Evolutionary conservation across 306 rosid species (phyloP).

Genomic region (Pueraria montana): DNA sequence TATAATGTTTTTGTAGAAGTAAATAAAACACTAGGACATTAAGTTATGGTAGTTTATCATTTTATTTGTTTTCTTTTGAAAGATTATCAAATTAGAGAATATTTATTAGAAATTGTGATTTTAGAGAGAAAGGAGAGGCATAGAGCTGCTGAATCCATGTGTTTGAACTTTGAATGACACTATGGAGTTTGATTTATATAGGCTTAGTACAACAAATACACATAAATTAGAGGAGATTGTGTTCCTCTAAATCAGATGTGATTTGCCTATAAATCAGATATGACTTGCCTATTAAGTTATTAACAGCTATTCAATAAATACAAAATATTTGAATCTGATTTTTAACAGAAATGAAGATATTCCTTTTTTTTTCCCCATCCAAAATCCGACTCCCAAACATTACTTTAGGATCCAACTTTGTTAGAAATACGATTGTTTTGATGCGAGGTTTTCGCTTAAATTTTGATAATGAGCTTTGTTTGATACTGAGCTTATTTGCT

Average conservation of each 20-base stretch:
- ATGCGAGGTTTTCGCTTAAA: constrained; percentile 18
- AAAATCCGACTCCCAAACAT: no score
- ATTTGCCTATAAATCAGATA: not conserved
- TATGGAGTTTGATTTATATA: no score
- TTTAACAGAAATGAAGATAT: not conserved
- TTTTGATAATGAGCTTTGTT: not conserved
- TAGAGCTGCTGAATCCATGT: no score
- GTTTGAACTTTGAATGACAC: no score
- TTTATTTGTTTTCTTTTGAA: no score
- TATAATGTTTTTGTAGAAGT: not conserved
- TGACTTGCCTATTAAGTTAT: not conserved
- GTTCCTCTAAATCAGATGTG: not conserved
- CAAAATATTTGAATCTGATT: not conserved
- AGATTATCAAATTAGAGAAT: not conserved
- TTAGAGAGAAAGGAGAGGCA: no score
- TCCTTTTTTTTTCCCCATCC: no score
- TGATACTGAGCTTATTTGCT: not conserved
- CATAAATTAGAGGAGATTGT: not conserved
- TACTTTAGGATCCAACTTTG: not conserved
- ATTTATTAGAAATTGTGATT: not conserved
- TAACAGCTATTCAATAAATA: not conserved
- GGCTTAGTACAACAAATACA: not conserved
- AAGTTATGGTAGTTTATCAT: no score
- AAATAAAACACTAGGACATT: no score
- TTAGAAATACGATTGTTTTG: not conserved